Conservation (phyloP, 208 protist genomes). For the Trypanosoma grayi region DNA sequence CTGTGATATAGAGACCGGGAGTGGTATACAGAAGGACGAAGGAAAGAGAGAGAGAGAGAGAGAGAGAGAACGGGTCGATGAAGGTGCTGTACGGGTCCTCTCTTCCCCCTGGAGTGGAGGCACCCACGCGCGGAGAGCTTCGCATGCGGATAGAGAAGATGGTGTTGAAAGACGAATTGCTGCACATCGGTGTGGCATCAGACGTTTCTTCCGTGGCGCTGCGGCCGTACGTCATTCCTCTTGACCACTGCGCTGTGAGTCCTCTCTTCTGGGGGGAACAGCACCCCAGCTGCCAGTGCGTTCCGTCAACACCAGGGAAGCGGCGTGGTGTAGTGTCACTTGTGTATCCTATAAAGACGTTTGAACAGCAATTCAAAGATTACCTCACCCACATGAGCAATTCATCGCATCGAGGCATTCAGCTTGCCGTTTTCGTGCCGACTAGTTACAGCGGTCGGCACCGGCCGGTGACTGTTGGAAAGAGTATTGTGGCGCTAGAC, state of each 20-base stretch:
- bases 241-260: constrained; percentile 75
- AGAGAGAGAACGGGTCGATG: constrained; percentile 2
- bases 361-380: constrained; percentile 38
- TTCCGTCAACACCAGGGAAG: constrained; percentile 63
- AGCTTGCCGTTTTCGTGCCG: constrained; percentile 76
- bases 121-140: constrained; percentile 72
- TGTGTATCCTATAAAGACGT: constrained; percentile 78
- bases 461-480: constrained; percentile 52
- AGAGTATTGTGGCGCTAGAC: constrained; percentile 50
- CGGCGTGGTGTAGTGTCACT: constrained; percentile 47
- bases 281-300: constrained; percentile 48
- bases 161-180: constrained; percentile 61
- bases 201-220: constrained; percentile 16
- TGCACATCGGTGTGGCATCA: constrained; percentile 25
- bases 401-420: constrained; percentile 55
- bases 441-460: constrained; percentile 77
- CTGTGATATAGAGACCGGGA: no score
- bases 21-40: neutral
- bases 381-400: constrained; percentile 67
- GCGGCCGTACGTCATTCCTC: constrained; percentile 62
- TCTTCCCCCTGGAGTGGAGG: constrained; percentile 65
- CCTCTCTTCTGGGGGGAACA: constrained; percentile 81
- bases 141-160: constrained; percentile 81
- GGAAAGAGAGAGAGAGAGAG: constrained; percentile 4
- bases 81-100: constrained; percentile 60